Conservation (phyloP, 306 rosid species). For the Inga oerstediana region DNA sequence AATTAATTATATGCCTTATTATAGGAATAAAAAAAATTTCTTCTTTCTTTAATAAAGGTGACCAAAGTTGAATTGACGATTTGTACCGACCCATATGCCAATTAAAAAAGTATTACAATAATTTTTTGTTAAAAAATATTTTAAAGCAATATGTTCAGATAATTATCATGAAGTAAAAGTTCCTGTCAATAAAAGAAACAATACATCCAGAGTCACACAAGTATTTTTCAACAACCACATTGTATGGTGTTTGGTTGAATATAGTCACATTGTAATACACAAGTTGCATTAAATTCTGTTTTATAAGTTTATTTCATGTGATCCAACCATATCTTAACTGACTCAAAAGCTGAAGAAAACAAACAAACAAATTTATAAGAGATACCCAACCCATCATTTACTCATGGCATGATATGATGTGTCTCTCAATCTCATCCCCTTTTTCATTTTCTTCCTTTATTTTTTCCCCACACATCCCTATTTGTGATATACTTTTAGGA, state of each 20-base stretch:
- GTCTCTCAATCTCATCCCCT: conserved; percentile 30
- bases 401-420: conserved; percentile 26
- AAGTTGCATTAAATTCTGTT: conserved; percentile 32
- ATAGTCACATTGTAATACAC: conserved; percentile 12
- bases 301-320: conserved; percentile 35
- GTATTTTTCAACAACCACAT: conserved; percentile 29
- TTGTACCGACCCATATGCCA: neutral
- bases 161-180: neutral
- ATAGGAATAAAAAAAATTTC: no score
- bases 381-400: conserved; percentile 37
- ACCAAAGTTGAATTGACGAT: neutral
- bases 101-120: no score
- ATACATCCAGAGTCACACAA: neutral
- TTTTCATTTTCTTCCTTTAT: neutral
- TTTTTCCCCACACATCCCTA: neutral
- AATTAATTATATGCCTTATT: no score
- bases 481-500: conserved; percentile 45
- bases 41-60: no score
- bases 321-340: conserved; percentile 43
- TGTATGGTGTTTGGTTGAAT: conserved; percentile 29
- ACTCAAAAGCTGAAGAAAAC: conserved; percentile 24
- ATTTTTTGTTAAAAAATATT: neutral
- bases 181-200: no score
- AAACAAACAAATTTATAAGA: conserved; percentile 32
- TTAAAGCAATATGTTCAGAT: neutral